Evolutionary conservation across 106 monocot species (phyloP).

Genomic region (Allium fistulosum): DNA sequence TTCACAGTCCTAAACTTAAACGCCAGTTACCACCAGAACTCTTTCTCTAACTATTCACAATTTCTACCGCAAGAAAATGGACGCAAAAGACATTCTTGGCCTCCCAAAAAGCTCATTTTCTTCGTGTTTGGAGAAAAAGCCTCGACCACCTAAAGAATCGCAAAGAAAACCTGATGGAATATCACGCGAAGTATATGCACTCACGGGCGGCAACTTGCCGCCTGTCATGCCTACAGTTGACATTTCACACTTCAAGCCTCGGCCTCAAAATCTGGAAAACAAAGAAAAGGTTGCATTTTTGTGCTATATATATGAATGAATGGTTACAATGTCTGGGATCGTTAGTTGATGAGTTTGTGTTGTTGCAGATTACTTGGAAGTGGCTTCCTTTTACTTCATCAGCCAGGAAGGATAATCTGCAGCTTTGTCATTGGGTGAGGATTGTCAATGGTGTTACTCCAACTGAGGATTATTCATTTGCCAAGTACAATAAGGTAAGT

Average conservation of each 20-base stretch:
- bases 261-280: slow-evolving; percentile 35
- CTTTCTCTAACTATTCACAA: slow-evolving; percentile 23
- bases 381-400: no score
- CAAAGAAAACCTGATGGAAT: slow-evolving; percentile 98
- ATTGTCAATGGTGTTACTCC: no score
- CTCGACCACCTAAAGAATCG: slow-evolving; percentile 69
- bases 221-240: slow-evolving; percentile 83
- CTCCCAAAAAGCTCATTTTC: slow-evolving; percentile 75
- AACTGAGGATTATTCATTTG: no score
- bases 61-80: slow-evolving; percentile 36
- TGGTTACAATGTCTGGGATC: no score
- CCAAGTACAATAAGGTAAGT: no score
- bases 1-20: no score
- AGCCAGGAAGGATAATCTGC: no score
- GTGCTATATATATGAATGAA: no score
- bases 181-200: slow-evolving; percentile 90
- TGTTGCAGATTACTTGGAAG: no score
- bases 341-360: no score
- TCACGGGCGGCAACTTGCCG: slow-evolving; percentile 70
- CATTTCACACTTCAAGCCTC: slow-evolving; percentile 65
- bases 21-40: no score
- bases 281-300: slow-evolving; percentile 99
- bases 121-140: slow-evolving; percentile 64
- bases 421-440: no score
- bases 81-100: slow-evolving; percentile 97